Conservation (phyloP, 176 grass and related monocot species). For the Avena eriantha region DNA sequence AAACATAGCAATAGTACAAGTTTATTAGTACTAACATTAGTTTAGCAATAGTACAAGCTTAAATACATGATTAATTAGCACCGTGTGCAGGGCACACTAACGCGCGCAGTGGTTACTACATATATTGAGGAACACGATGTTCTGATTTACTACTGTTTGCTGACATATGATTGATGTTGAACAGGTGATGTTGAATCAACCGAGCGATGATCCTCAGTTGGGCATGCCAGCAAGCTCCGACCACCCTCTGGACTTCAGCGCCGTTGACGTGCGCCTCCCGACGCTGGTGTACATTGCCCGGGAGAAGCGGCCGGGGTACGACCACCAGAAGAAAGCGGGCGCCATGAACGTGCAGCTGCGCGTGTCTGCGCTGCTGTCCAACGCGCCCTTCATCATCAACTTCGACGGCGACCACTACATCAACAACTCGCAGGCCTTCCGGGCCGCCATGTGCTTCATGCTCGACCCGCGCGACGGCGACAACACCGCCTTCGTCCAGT, state of each 20-base stretch:
- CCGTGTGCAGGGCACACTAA: too few relatives aligned
- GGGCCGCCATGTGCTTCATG: conserved; percentile 44
- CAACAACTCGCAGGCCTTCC: conserved; percentile 51
- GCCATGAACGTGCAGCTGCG: conserved; percentile 42
- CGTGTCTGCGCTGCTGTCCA: conserved; percentile 41
- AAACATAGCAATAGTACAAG: neutral
- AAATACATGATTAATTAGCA: neutral
- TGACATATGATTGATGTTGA: neutral
- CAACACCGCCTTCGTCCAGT: conserved; percentile 75
- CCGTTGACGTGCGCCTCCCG: conserved; percentile 16
- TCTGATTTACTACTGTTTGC: neutral
- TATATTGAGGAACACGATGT: too few relatives aligned
- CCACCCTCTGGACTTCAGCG: neutral
- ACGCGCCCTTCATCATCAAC: conserved; percentile 49
- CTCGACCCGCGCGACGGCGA: conserved; percentile 58
- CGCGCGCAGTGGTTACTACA: too few relatives aligned
- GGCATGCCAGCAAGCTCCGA: neutral
- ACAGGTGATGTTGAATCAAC: conserved; percentile 11
- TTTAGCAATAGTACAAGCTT: neutral
- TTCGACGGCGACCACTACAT: conserved; percentile 57
- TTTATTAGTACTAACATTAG: too few relatives aligned
- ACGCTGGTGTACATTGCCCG: conserved; percentile 11
- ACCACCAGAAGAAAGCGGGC: conserved; percentile 48
- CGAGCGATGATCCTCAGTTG: neutral
- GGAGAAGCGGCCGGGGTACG: neutral